Evolutionary conservation across 176 grass and related monocot genomes (phyloP).

Genomic region (Microstegium vimineum): DNA sequence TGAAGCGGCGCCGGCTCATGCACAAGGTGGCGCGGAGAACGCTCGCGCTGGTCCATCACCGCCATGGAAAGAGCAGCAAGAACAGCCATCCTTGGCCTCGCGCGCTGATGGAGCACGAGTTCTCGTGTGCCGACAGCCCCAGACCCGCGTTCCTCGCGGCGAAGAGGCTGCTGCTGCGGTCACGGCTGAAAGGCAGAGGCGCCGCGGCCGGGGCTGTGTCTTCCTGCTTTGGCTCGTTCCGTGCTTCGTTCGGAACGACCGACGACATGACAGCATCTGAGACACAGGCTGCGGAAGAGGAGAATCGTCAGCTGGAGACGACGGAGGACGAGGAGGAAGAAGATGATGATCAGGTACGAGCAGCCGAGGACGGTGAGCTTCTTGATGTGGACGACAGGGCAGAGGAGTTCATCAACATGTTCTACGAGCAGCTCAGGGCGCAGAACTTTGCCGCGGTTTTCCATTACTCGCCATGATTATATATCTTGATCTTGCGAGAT

Average conservation of each 20-base stretch:
- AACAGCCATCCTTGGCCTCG: neutral
- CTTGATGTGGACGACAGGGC: slow-evolving; percentile 73
- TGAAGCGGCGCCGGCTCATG: slow-evolving; percentile 38
- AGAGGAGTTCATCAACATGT: slow-evolving; percentile 87
- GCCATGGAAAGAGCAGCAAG: slow-evolving; percentile 20
- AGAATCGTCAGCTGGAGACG: neutral
- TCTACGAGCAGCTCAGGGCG: slow-evolving; percentile 81
- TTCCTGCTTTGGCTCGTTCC: slow-evolving; percentile 25
- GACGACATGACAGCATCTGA: neutral
- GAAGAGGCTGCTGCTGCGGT: slow-evolving; percentile 42
- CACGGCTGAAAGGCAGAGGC: slow-evolving; percentile 14
- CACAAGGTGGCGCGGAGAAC: slow-evolving; percentile 37
- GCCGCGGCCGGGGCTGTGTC: slow-evolving; percentile 3
- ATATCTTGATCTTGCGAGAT: neutral
- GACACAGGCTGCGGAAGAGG: neutral
- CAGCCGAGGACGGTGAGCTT: neutral
- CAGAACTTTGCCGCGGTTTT: slow-evolving; percentile 43
- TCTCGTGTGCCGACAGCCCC: slow-evolving; percentile 74
- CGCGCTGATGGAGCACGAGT: slow-evolving; percentile 50
- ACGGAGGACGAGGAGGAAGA: neutral
- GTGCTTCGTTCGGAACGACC: neutral
- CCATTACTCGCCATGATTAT: slow-evolving; percentile 27
- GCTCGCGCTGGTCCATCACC: slow-evolving; percentile 30
- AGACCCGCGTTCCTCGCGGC: slow-evolving; percentile 30
- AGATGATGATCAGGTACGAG: neutral